These are phyloP conservation scores for Neurospora intermedia DNA, from an alignment of 495 filamentous ascomycete species.

Conservation along the genomic window DNA sequence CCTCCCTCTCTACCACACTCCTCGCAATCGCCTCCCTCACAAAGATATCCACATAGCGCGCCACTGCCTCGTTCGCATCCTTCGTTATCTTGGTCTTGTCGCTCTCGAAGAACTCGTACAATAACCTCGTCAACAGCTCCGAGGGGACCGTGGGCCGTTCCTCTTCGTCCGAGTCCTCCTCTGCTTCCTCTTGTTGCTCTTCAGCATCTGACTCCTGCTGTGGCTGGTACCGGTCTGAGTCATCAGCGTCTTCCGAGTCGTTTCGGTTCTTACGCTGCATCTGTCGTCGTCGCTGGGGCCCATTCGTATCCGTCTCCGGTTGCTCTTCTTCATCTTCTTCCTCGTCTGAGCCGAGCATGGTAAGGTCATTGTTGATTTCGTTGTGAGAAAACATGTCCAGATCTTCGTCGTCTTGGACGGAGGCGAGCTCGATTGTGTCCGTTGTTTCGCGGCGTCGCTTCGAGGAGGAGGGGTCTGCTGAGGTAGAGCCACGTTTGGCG, in stretches of 20 bases:
- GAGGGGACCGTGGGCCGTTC: slow-evolving; percentile 48
- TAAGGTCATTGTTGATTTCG: background rate
- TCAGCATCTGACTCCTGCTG: slow-evolving; percentile 15
- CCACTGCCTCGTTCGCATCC: slow-evolving; percentile 68
- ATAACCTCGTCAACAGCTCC: slow-evolving; percentile 59
- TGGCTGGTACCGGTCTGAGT: background rate
- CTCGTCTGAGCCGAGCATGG: background rate
- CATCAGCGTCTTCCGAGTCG: background rate
- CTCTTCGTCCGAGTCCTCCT: slow-evolving; percentile 24
- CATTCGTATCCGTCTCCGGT: background rate
- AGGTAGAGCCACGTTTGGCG: background rate
- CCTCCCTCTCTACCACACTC: slow-evolving; percentile 57
- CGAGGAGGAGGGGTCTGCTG: background rate
- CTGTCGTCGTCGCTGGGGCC: background rate
- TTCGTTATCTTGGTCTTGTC: slow-evolving; percentile 63
- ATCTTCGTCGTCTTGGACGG: background rate
- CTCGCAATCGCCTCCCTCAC: slow-evolving; percentile 84
- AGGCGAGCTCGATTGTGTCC: background rate
- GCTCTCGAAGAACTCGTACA: slow-evolving; percentile 69
- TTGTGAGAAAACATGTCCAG: background rate
- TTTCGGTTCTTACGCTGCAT: background rate
- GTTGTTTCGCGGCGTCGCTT: background rate
- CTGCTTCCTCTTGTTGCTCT: slow-evolving; percentile 7
- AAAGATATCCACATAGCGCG: slow-evolving; percentile 85
- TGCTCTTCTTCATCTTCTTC: background rate